Evolutionary conservation across 352 stramenopile species (phyloP).

Genomic region (Globisporangium canariense): DNA sequence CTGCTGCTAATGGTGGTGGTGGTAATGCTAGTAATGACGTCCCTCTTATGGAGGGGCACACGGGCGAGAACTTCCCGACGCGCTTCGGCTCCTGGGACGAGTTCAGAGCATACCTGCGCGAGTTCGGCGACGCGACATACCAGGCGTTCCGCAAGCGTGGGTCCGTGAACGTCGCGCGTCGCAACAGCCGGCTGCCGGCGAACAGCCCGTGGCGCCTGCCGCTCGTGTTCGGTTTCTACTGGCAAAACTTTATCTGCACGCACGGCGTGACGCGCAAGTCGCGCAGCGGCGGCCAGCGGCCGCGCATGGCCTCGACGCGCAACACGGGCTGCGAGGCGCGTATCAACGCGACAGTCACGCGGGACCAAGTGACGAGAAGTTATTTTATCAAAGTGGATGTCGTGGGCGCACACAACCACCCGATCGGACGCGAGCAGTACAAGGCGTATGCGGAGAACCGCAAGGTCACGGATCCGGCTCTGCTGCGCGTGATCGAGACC

Average conservation of each 20-base stretch:
- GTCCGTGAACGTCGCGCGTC: background rate
- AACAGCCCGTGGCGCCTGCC: constrained; percentile 3
- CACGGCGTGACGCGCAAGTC: constrained; percentile 5
- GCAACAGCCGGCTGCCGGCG: constrained; percentile 28
- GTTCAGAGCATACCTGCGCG: background rate
- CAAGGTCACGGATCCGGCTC: constrained; percentile 4
- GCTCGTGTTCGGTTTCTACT: constrained; percentile 1
- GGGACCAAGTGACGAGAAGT: background rate
- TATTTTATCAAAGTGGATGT: background rate
- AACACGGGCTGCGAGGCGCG: constrained; percentile 10
- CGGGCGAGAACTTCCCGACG: background rate
- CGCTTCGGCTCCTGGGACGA: constrained; percentile 5
- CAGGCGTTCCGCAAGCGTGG: constrained; percentile 1
- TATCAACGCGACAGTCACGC: constrained; percentile 10
- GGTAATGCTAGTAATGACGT: too few species aligned
- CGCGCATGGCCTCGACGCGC: background rate
- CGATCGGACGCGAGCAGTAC: constrained; percentile 7
- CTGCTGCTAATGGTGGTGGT: too few species aligned
- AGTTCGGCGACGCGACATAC: constrained; percentile 2
- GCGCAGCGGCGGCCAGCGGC: background rate
- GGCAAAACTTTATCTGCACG: constrained; percentile 8
- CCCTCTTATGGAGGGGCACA: background rate
- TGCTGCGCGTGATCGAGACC: constrained; percentile 1
- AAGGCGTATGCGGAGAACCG: constrained; percentile 11
- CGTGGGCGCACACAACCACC: constrained; percentile 10